These are phyloP conservation scores for Heliocybe sulcata DNA, from an alignment of 1,284 basidiomycete genomes.

Conservation along the genomic window DNA sequence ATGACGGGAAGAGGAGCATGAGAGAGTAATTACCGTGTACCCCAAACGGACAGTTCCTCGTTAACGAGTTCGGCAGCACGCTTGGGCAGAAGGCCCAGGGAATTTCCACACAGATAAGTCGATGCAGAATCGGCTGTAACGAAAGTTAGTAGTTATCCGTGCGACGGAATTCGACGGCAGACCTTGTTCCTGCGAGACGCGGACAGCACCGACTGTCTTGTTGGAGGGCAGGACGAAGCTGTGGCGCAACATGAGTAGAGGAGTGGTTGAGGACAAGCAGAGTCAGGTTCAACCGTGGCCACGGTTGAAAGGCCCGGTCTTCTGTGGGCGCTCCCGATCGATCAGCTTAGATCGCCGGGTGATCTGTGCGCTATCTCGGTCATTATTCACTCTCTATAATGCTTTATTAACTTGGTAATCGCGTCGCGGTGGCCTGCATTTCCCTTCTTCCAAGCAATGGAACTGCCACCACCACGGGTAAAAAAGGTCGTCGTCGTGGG, in stretches of 20 bases:
- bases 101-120: slow-evolving; percentile 95
- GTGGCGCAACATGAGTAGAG: slow-evolving; percentile 19
- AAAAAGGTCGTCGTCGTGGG: slow-evolving; percentile 64
- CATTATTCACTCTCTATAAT: neutral
- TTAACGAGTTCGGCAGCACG: slow-evolving; percentile 66
- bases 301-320: neutral
- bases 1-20: slow-evolving; percentile 6
- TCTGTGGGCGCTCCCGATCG: slow-evolving; percentile 1
- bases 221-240: slow-evolving; percentile 64
- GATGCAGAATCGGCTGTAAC: slow-evolving; percentile 43
- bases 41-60: slow-evolving; percentile 90
- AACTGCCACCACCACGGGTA: slow-evolving; percentile 3
- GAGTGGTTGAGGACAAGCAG: neutral
- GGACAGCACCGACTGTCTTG: slow-evolving; percentile 40
- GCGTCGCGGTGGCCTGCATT: neutral
- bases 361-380: neutral
- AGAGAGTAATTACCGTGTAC: slow-evolving; percentile 47
- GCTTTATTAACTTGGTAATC: neutral
- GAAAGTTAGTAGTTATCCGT: neutral
- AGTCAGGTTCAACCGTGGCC: neutral
- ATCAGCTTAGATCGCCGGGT: slow-evolving; percentile 1
- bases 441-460: neutral
- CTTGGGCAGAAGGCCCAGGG: slow-evolving; percentile 80
- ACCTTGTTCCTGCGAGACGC: slow-evolving; percentile 30
- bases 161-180: slow-evolving; percentile 18